These are phyloP conservation scores for Sphaerobolus stellatus DNA, from an alignment of 1,284 basidiomycete genomes.

Conservation along the genomic window DNA sequence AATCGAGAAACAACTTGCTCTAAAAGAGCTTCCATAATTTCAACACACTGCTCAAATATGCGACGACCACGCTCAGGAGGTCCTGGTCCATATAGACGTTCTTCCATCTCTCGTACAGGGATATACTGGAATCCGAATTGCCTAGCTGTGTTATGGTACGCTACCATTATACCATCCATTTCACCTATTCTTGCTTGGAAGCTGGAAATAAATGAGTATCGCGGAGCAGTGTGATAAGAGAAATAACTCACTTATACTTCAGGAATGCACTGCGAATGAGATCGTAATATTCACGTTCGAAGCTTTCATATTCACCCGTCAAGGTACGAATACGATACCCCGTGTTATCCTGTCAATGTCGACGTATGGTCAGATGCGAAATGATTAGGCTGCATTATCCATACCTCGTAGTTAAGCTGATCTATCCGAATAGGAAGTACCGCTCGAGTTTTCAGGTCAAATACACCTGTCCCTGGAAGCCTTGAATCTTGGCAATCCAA, in stretches of 20 bases:
- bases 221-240: not conserved
- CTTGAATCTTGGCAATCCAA: slow-evolving; percentile 84
- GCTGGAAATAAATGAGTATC: slow-evolving; percentile 35
- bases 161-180: slow-evolving; percentile 96
- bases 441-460: slow-evolving; percentile 96
- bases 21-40: slow-evolving; percentile 70
- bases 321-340: slow-evolving; percentile 70
- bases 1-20: slow-evolving; percentile 63
- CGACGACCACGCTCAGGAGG: slow-evolving; percentile 58
- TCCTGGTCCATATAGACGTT: slow-evolving; percentile 68
- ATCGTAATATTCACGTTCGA: slow-evolving; percentile 91
- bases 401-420: slow-evolving; percentile 77
- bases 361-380: slow-evolving; percentile 6
- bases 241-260: slow-evolving; percentile 74
- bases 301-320: slow-evolving; percentile 68
- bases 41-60: slow-evolving; percentile 77
- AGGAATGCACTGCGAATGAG: slow-evolving; percentile 91
- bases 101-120: slow-evolving; percentile 85
- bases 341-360: slow-evolving; percentile 75
- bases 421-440: slow-evolving; percentile 85
- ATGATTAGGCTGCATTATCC: slow-evolving; percentile 20
- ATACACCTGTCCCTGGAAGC: slow-evolving; percentile 87
- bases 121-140: slow-evolving; percentile 97
- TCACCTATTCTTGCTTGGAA: slow-evolving; percentile 95
- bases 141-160: slow-evolving; percentile 89